These are phyloP conservation scores for Stagonosporopsis vannaccii DNA, from an alignment of 2,329 filamentous ascomycete species.

Conservation along the genomic window DNA sequence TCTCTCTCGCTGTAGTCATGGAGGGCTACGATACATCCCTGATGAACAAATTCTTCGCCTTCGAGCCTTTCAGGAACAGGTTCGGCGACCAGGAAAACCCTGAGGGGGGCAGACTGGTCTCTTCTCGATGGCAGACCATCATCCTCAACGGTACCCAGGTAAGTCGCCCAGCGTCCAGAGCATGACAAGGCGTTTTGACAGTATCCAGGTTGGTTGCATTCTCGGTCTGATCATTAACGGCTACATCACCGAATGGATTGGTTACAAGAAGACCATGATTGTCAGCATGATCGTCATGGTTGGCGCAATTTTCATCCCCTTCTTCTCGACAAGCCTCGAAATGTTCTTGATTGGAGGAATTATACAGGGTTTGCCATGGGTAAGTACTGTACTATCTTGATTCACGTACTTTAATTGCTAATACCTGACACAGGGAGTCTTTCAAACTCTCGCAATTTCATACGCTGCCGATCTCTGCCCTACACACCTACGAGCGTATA, in stretches of 20 bases:
- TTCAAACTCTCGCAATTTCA: conserved; percentile 35
- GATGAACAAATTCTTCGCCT: conserved; percentile 76
- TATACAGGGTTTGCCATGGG: conserved; percentile 53
- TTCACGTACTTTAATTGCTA: background rate
- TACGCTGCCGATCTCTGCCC: conserved; percentile 65
- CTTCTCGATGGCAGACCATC: conserved; percentile 54
- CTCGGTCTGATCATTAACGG: conserved; percentile 54
- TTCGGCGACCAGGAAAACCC: conserved; percentile 47
- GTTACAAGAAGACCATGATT: conserved; percentile 42
- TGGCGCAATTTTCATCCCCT: conserved; percentile 36
- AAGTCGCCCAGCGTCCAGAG: conserved; percentile 16
- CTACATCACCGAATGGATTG: conserved; percentile 52
- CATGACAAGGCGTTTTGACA: conserved; percentile 16
- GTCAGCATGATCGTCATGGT: conserved; percentile 33
- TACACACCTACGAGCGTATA: conserved; percentile 65
- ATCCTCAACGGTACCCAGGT: conserved; percentile 53
- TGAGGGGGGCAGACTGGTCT: conserved; percentile 48
- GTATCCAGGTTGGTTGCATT: conserved; percentile 47
- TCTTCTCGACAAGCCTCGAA: conserved; percentile 50
- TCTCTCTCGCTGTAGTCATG: conserved; percentile 88
- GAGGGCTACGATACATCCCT: conserved; percentile 84
- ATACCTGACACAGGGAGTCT: background rate
- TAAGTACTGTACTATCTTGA: background rate
- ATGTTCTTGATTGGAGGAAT: conserved; percentile 67
- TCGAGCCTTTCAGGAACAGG: conserved; percentile 50